phyloP scores from a whole-genome alignment of 345 rosid genomes.

The Eutrema heterophyllum region DNA sequence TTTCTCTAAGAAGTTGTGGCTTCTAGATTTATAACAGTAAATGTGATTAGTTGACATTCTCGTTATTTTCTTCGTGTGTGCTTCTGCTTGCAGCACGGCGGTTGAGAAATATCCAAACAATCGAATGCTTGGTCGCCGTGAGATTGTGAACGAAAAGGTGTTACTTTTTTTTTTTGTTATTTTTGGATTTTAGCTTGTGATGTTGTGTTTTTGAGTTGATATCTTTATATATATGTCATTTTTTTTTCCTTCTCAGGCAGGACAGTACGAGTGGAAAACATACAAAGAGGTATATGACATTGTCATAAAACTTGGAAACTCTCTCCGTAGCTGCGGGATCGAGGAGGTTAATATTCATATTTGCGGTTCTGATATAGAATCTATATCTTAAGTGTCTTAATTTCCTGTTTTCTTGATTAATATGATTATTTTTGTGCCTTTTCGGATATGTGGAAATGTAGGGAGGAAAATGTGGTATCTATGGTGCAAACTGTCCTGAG shows the following conservation, averaged over 20 bases:
- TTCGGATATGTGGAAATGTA: constrained; percentile 19
- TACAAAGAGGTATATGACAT: constrained; percentile 65
- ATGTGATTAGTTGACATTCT: background rate
- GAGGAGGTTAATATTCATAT: constrained; percentile 37
- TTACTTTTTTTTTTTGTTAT: background rate
- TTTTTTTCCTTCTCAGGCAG: constrained; percentile 44
- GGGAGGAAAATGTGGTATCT: constrained; percentile 81
- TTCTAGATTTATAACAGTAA: background rate
- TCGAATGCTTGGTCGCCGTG: constrained; percentile 72
- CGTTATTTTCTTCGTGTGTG: background rate
- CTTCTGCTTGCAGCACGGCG: constrained; percentile 46
- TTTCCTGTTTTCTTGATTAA: background rate
- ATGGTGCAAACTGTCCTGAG: constrained; percentile 66
- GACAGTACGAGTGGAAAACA: constrained; percentile 66
- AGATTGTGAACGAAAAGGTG: constrained; percentile 67
- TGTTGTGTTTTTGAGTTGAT: background rate
- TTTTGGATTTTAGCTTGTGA: background rate
- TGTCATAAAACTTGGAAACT: constrained; percentile 66
- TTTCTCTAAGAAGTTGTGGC: too few relatives aligned
- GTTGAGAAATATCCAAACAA: constrained; percentile 65
- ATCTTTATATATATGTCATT: background rate
- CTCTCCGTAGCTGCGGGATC: constrained; percentile 66
- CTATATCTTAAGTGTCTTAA: background rate
- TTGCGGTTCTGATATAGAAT: too few relatives aligned
- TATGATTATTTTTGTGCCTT: background rate